Percentiles rank a stretch among this genome's conserved stretches.
phyloP scores from a whole-genome alignment of 106 monocot species.

The Xerophyta viscosa region DNA sequence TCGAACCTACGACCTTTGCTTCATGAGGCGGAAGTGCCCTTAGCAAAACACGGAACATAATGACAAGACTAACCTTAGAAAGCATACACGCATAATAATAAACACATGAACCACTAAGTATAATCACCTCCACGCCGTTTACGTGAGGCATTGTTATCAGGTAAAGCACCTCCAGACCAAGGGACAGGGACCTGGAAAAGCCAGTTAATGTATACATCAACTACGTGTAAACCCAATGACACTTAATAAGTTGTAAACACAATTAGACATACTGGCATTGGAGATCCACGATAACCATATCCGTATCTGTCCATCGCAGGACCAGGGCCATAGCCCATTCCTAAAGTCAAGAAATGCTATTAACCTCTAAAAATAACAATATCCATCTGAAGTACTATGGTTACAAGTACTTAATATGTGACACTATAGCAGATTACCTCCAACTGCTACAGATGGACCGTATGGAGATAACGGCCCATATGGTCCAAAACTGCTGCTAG shows the following conservation, averaged over 20 bases:
- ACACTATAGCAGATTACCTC: slow-evolving; percentile 16
- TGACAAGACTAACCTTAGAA: no score
- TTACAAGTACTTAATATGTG: no score
- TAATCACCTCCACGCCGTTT: slow-evolving; percentile 60
- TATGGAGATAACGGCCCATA: slow-evolving; percentile 44
- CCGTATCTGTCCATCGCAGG: slow-evolving; percentile 37
- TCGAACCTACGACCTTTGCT: no score
- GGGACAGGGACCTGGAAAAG: slow-evolving; percentile 24
- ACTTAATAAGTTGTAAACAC: no score
- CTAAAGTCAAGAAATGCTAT: slow-evolving; percentile 13
- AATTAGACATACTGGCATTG: slow-evolving; percentile 33
- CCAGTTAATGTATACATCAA: no score
- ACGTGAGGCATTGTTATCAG: slow-evolving; percentile 46
- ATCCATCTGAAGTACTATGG: no score
- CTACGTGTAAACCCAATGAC: no score
- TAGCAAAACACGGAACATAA: no score
- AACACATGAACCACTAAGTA: neutral
- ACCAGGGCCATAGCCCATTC: slow-evolving; percentile 39
- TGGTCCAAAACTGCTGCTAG: slow-evolving; percentile 23
- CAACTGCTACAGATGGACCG: slow-evolving; percentile 34
- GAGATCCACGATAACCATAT: slow-evolving; percentile 56
- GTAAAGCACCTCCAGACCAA: slow-evolving; percentile 35
- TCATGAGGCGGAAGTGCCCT: no score
- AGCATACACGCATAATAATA: neutral
- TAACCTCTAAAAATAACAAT: no score